Evolutionary conservation across 129 eudicot genomes (phyloP), one percentile per base, ranked within the genome.

Genomic region (Heracleum sosnowskyi): DNA sequence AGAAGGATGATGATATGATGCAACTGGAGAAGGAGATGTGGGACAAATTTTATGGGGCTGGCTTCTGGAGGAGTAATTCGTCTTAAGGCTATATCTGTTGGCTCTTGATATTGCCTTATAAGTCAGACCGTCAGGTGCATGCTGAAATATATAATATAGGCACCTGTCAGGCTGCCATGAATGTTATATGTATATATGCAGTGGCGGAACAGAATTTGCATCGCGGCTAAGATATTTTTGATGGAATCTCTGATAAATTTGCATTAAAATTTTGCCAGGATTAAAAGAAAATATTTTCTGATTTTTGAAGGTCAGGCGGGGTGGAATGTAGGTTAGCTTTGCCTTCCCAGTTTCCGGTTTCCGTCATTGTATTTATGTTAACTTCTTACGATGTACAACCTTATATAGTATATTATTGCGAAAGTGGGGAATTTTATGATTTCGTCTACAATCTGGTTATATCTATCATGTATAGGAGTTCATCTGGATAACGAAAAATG

Each of bases 21-120:
- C 85, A 81, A 69, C 81, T 92, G n/a, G 97, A 92, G 84, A 83
- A 85, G 82, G 93, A 90, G 53, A 92, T 92, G 97, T 90, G 91
- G 96, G 82, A 80, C n/a, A 85, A 62, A 64, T 92, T 92, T 75
- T 82, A 86, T 53, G 83, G 91, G 26, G 81, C 91, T 35, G 97
- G 97, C 41, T 92, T 92, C 73, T 90, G 93, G 93, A 84, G 97
- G 76, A 92, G 97, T 63, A 78, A 66, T n/a, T 91, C 78, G 22
- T 15, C 29, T 8, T 37, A 24, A 26, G 13, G 13, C 31, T 55
- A 15, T 55, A 8, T 20, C 3, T 55, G 64, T 55, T 5, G 31
- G 64, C 62, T 0, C 8, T 5, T 53, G 62, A 53, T 53, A 0
- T 53, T 53, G 62, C 11, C 62, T 53, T 1, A 1, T 7, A 9